Base-by-base conservation (phyloP, 495 filamentous ascomycete species). In the Hypoxylon crocopeplum region DNA sequence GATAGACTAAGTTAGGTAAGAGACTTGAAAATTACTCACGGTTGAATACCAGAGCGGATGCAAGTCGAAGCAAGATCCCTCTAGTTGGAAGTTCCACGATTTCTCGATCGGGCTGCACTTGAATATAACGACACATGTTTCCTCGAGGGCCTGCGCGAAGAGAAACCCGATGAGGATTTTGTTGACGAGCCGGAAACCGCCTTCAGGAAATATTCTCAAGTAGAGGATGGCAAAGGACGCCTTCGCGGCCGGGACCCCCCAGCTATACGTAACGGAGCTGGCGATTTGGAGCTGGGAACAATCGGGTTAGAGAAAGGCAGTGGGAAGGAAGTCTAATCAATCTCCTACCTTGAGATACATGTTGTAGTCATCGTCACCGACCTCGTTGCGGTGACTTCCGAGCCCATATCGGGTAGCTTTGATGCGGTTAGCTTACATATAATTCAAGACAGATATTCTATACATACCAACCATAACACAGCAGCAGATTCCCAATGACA, bases 11-110 rank as follows among this genome's bases (percentile, higher is more conserved):
- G 17, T 36, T n/a, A 12, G 25, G 24, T 15, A 25, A 13, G n/a
- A n/a, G n/a, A n/a, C n/a, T n/a, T n/a, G n/a, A 45, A 4, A 3
- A 29, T 21, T 2, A 56, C 62, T 68, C 42, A 68, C 66, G 5
- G 66, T 56, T n/a, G 19, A 27, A 41, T 68, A 68, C 51, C 53
- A 68, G 16, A 68, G 45, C 19, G 66, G 66, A 19, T 59, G 62
- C 7, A 68, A 38, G 25, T 59, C 57, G 6, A 66, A 20, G 25
- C 66, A 68, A 12, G 47, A 37, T 12, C 66, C 62, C 10, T 68
- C 53, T 30, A 59, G 7, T 11, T 21, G 29, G 30, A 53, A 58
- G n/a, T 59, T 46, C 66, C 66, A 68, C 25, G 66, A 36, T 51
- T 58, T 68, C 17, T 2, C 13, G 4, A 68, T 7, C 8, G 66